Conservation (phyloP, 768 basidiomycete species). For the Lactifluus pinguis region DNA sequence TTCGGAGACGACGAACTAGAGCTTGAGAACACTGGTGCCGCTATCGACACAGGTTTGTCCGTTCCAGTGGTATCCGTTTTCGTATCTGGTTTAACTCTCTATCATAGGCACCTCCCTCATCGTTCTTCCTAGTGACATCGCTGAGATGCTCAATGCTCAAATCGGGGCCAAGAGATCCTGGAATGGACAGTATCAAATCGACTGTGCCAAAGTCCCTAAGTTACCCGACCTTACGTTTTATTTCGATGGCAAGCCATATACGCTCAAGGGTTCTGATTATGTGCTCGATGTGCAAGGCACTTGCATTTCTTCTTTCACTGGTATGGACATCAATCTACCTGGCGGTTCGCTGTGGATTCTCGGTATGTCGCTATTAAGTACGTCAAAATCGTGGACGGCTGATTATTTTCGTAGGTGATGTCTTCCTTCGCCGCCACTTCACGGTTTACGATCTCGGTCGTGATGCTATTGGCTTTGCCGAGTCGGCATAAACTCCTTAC, state of each 20-base stretch:
- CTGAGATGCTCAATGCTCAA: constrained; percentile 94
- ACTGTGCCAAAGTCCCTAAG: constrained; percentile 74
- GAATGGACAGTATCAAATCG: constrained; percentile 93
- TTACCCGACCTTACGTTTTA: constrained; percentile 81
- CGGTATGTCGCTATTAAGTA: constrained; percentile 37
- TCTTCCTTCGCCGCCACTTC: constrained; percentile 85
- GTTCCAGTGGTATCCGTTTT: constrained; percentile 1
- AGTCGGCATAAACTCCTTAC: constrained; percentile 24
- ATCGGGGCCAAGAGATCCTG: constrained; percentile 92
- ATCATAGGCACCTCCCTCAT: constrained; percentile 81
- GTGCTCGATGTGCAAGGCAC: constrained; percentile 84
- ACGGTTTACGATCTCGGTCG: constrained; percentile 80
- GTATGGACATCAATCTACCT: constrained; percentile 81
- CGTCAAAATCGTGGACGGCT: neutral
- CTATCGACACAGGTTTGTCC: constrained; percentile 70
- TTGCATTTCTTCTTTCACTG: constrained; percentile 90
- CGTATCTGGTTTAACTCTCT: neutral
- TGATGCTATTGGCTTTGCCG: constrained; percentile 80
- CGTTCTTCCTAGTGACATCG: constrained; percentile 86
- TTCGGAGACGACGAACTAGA: constrained; percentile 87
- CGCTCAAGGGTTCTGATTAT: constrained; percentile 79
- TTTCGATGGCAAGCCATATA: constrained; percentile 74
- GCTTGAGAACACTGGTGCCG: constrained; percentile 88
- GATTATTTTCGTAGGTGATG: constrained; percentile 46
- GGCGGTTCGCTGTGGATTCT: constrained; percentile 76